Percentiles rank a stretch among this genome's conserved stretches.
phyloP scores from a whole-genome alignment of 148 eudicot genomes.

The Dianthus caryophyllus region DNA sequence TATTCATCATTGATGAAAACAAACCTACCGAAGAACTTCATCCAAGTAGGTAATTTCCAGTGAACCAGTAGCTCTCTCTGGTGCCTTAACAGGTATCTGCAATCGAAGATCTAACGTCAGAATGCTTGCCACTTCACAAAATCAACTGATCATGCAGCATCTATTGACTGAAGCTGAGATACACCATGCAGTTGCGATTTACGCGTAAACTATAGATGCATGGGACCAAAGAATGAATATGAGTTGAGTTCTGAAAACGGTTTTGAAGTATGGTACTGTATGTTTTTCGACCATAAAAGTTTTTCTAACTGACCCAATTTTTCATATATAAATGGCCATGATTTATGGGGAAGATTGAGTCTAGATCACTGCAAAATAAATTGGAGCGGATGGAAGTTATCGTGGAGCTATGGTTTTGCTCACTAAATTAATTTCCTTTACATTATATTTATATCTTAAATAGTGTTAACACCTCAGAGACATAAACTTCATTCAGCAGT shows the following conservation, averaged over 20 bases:
- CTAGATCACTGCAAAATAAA: background rate
- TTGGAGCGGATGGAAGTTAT: background rate
- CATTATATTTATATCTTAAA: too few relatives aligned
- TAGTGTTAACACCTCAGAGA: background rate
- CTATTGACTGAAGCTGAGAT: background rate
- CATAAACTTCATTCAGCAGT: background rate
- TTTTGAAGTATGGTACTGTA: too few relatives aligned
- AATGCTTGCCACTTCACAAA: background rate
- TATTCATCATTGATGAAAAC: background rate
- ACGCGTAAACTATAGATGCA: background rate
- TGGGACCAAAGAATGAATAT: background rate
- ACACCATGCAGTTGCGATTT: background rate
- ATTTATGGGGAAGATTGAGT: background rate
- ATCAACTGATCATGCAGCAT: background rate
- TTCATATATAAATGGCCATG: background rate
- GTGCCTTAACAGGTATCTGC: constrained; percentile 95
- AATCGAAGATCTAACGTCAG: background rate
- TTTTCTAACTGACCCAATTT: background rate
- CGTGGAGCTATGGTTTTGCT: background rate
- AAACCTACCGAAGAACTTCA: constrained; percentile 71
- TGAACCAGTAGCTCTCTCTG: constrained; percentile 69
- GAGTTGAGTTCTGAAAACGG: too few relatives aligned
- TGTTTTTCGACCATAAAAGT: too few relatives aligned
- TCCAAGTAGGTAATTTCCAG: constrained; percentile 88
- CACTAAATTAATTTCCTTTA: too few relatives aligned